A percentile compares a stretch with the other conserved stretches of the same genome.
These are phyloP conservation scores for Cicer pinnatifidum DNA, from an alignment of 306 rosid species.

Conservation along the genomic window DNA sequence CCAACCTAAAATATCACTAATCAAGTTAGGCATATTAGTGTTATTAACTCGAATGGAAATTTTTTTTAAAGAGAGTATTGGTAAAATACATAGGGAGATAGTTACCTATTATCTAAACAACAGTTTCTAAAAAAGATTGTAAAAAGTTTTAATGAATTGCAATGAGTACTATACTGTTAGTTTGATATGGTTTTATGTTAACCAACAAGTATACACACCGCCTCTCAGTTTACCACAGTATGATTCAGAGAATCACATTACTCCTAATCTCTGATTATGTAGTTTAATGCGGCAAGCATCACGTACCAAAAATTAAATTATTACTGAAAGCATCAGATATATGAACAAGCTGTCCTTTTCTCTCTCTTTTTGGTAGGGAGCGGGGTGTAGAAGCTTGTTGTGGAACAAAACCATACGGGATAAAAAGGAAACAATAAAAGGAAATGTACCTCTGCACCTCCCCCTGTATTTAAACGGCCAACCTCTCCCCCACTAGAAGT, in stretches of 20 bases:
- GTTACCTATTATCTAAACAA: conserved; percentile 1
- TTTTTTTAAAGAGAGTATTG: neutral
- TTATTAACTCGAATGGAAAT: conserved; percentile 2
- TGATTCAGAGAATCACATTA: conserved; percentile 1
- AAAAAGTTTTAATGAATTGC: conserved; percentile 14
- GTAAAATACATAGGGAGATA: neutral
- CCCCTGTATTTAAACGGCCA: conserved; percentile 97
- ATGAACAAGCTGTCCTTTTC: neutral
- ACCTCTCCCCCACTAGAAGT: conserved; percentile 96
- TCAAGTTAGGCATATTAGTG: conserved; percentile 26
- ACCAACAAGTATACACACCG: neutral
- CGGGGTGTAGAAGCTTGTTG: conserved; percentile 1
- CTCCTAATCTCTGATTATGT: neutral
- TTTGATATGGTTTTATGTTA: conserved; percentile 9
- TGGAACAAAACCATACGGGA: conserved; percentile 3
- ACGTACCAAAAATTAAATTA: conserved; percentile 2
- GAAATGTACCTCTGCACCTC: conserved; percentile 88
- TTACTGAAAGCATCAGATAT: neutral
- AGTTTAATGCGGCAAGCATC: conserved; percentile 20
- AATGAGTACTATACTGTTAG: conserved; percentile 17
- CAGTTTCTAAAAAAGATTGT: conserved; percentile 4
- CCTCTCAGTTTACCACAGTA: conserved; percentile 5
- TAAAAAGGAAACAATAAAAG: conserved; percentile 34
- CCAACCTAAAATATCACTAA: conserved; percentile 65
- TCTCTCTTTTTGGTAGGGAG: neutral